A percentile compares a stretch with the other conserved stretches of the same genome.
Evolutionary conservation across 805 yeast species (phyloP).

Genomic region (Ogataea zsoltii): DNA sequence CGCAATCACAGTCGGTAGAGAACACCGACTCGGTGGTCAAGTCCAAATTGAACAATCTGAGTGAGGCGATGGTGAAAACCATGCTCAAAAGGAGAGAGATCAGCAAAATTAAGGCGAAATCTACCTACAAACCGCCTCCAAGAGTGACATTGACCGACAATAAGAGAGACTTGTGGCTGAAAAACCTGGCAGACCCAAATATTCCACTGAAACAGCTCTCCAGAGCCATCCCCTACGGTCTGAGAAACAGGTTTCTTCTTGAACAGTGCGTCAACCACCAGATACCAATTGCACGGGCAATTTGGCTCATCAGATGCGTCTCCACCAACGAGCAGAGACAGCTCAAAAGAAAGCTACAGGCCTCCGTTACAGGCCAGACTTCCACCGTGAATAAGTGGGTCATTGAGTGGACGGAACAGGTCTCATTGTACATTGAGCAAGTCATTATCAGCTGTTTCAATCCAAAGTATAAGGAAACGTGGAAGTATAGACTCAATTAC

Average conservation of each 20-base stretch:
- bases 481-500: conserved; percentile 59
- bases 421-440: conserved; percentile 58
- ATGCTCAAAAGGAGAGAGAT: conserved; percentile 46
- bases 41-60: conserved; percentile 40
- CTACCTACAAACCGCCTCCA: conserved; percentile 78
- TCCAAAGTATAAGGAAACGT: conserved; percentile 32
- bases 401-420: conserved; percentile 88
- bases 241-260: conserved; percentile 67
- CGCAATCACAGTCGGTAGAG: conserved; percentile 14
- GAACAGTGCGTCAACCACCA: conserved; percentile 69
- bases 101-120: conserved; percentile 47
- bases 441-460: conserved; percentile 44
- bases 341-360: conserved; percentile 46
- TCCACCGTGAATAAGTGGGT: conserved; percentile 63
- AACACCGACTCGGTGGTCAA: conserved; percentile 13
- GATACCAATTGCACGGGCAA: conserved; percentile 78
- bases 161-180: conserved; percentile 82
- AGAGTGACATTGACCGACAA: conserved; percentile 88
- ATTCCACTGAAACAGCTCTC: conserved; percentile 69
- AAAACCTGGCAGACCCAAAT: conserved; percentile 68
- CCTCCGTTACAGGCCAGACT: conserved; percentile 18
- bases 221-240: conserved; percentile 87
- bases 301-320: conserved; percentile 90
- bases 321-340: conserved; percentile 74
- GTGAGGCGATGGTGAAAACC: conserved; percentile 51